Evolutionary conservation across 805 yeast species (phyloP).

Genomic region (Wickerhamomyces queroliae): DNA sequence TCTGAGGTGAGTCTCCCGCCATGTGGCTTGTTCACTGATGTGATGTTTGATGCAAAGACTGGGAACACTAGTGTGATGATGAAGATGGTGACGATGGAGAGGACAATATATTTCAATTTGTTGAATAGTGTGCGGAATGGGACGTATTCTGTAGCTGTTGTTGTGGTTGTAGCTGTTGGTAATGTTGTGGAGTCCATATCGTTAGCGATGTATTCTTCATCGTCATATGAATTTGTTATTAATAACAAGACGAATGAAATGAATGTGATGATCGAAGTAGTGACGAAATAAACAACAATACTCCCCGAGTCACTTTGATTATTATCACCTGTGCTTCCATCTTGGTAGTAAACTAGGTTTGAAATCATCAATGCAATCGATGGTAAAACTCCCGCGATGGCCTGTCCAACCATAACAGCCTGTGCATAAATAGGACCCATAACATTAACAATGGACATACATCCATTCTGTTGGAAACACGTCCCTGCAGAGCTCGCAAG

Average conservation of each 20-base stretch:
- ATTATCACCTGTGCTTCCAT: slow-evolving; percentile 16
- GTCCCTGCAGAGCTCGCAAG: slow-evolving; percentile 67
- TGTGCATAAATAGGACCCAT: slow-evolving; percentile 77
- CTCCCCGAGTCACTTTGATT: slow-evolving; percentile 20
- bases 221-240: slow-evolving; percentile 24
- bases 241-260: slow-evolving; percentile 35
- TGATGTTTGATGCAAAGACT: slow-evolving; percentile 74
- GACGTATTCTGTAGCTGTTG: slow-evolving; percentile 30
- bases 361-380: slow-evolving; percentile 60
- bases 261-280: slow-evolving; percentile 43
- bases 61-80: slow-evolving; percentile 77
- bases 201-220: slow-evolving; percentile 10
- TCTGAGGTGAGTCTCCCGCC: slow-evolving; percentile 20
- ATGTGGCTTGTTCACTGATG: slow-evolving; percentile 40
- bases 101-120: slow-evolving; percentile 57
- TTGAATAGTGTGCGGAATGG: slow-evolving; percentile 57
- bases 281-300: slow-evolving; percentile 37
- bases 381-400: slow-evolving; percentile 90
- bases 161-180: slow-evolving; percentile 8
- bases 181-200: slow-evolving; percentile 16
- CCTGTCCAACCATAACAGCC: slow-evolving; percentile 92
- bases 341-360: slow-evolving; percentile 30
- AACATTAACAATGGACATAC: slow-evolving; percentile 79
- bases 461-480: slow-evolving; percentile 82
- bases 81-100: slow-evolving; percentile 70